phyloP scores from a whole-genome alignment of 257 asterid genomes.

The Ehretia macrophylla region DNA sequence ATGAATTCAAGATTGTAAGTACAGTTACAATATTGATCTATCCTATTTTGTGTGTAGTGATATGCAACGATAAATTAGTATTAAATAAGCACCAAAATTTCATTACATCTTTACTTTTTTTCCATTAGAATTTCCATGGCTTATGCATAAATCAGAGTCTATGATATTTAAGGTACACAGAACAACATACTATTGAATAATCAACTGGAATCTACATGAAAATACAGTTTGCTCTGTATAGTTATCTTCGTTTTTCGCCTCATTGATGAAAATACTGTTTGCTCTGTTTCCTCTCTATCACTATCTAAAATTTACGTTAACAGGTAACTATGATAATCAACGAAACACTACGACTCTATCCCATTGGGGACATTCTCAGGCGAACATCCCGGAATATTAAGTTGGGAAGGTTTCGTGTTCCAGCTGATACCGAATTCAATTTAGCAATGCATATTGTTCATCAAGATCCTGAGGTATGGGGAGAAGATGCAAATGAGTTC shows the following conservation, averaged over 20 bases:
- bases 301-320: background rate
- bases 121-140: too few relatives aligned
- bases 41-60: too few relatives aligned
- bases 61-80: too few relatives aligned
- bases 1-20: constrained; percentile 28
- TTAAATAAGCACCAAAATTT: too few relatives aligned
- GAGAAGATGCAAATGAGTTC: constrained; percentile 37
- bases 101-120: too few relatives aligned
- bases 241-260: too few relatives aligned
- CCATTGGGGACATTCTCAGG: constrained; percentile 15
- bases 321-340: constrained; percentile 27
- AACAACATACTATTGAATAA: too few relatives aligned
- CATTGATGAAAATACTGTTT: too few relatives aligned
- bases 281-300: background rate
- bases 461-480: constrained; percentile 31
- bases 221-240: too few relatives aligned
- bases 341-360: constrained; percentile 32
- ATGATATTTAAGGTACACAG: too few relatives aligned
- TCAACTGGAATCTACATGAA: too few relatives aligned
- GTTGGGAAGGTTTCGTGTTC: constrained; percentile 27
- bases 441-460: constrained; percentile 28
- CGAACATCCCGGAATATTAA: constrained; percentile 19
- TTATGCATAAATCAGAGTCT: too few relatives aligned
- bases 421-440: constrained; percentile 26
- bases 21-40: background rate